Base-by-base conservation (phyloP, 352 stramenopile genomes). In the Globisporangium barbulae region DNA sequence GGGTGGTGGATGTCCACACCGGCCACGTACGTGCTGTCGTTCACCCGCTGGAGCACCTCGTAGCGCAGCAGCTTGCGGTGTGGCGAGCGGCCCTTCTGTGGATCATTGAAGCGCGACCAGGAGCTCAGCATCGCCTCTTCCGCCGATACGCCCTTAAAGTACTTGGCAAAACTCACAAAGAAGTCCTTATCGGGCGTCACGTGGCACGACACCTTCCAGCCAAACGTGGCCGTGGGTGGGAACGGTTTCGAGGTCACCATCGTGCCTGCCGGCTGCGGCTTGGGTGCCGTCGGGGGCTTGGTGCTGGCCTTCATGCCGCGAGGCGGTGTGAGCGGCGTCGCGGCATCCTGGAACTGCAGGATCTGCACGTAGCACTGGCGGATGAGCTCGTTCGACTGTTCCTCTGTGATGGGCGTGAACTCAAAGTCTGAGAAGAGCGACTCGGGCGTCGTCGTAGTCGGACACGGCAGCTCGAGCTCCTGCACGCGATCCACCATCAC, bases 351-450 rank as follows among this genome's bases (percentile, higher is more conserved):
- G 45, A 87, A 74, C 22, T 72, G 69, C 10, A 75, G 61, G 58
- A 88, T 84, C 69, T 79, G 70, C 48, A 85, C 67, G 60, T 86
- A 89, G 64, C 80, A 88, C 15, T 63, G 72, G 31, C 76, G 79
- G 55, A 88, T 84, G 44, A 77, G 56, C 17, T 77, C 78, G 47
- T 84, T 81, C 8, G 77, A 72, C 56, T 85, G 69, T 44, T 74
- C 65, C 37, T 88, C 75, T 6, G 81, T 85, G 65, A 90, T 83
- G 0, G 76, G 73, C 28, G 71, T 61, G 58, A 79, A 88, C 19
- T 82, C 67, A 70, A 84, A 74, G 62, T 81, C 65, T 45, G 66
- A 68, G 60, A 76, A 74, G 19, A 76, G 54, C 19, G 65, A 66
- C 21, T 65, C 61, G 42, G 72, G 63, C 21, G 70, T 61, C 21